Evolutionary conservation across 225 moss, liverwort and hornwort species (phyloP).

Genomic region (Pleurozium schreberi): DNA sequence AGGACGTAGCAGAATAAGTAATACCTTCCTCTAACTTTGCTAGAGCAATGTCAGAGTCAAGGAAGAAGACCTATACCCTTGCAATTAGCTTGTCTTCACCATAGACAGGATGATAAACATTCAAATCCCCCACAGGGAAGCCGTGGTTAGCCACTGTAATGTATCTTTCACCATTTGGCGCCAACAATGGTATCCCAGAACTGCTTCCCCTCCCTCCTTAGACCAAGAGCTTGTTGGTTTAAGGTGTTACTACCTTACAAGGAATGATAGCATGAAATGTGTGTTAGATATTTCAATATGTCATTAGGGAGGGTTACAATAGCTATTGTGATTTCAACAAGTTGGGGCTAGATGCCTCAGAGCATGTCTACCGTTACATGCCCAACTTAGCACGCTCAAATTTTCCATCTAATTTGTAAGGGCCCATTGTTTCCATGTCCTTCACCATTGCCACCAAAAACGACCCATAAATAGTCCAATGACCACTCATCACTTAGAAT

Average conservation of each 20-base stretch:
- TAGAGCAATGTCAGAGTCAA: not conserved
- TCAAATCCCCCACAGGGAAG: not conserved
- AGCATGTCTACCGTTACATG: too few species aligned
- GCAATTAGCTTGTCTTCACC: not conserved
- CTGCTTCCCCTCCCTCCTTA: not conserved
- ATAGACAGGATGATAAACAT: not conserved
- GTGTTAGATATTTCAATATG: not conserved
- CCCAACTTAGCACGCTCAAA: too few species aligned
- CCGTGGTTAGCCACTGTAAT: not conserved
- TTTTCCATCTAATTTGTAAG: too few species aligned
- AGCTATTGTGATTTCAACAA: not conserved
- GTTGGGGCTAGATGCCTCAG: too few species aligned
- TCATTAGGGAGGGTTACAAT: not conserved
- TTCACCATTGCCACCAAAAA: too few species aligned
- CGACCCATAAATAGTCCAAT: too few species aligned
- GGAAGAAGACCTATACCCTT: not conserved
- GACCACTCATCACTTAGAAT: too few species aligned
- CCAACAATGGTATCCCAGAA: not conserved
- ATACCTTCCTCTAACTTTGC: not conserved
- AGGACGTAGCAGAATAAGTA: not conserved
- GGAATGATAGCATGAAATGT: not conserved
- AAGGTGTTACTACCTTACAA: not conserved
- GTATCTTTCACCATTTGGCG: not conserved
- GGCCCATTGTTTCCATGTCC: too few species aligned
- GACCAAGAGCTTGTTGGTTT: too few species aligned